phyloP scores from a whole-genome alignment of 2,329 filamentous ascomycete genomes.

The Penicillium oxalicum region DNA sequence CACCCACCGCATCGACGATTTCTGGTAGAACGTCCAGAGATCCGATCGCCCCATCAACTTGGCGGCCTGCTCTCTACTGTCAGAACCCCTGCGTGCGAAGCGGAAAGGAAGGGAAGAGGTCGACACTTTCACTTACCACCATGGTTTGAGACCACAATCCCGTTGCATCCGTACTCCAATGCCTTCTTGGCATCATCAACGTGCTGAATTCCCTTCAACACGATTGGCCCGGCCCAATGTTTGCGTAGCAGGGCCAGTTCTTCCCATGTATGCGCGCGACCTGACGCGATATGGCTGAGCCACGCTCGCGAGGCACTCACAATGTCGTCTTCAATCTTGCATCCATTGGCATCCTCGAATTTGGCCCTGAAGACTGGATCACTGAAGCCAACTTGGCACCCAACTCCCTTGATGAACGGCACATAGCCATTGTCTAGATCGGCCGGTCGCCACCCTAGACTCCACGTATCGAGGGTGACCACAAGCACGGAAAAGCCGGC shows the following conservation, averaged over 20 bases:
- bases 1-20: slow-evolving; percentile 55
- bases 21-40: slow-evolving; percentile 52
- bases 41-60: slow-evolving; percentile 48
- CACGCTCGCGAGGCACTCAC: slow-evolving; percentile 49
- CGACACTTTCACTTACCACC: slow-evolving; percentile 33
- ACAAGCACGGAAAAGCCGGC: slow-evolving; percentile 61
- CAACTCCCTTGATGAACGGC: slow-evolving; percentile 54
- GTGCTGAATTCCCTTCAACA: slow-evolving; percentile 55
- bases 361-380: slow-evolving; percentile 60
- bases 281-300: slow-evolving; percentile 49
- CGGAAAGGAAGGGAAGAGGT: background rate
- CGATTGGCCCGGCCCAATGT: slow-evolving; percentile 59
- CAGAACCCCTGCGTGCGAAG: background rate
- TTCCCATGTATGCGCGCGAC: slow-evolving; percentile 54
- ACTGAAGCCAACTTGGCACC: slow-evolving; percentile 57
- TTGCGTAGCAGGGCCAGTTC: slow-evolving; percentile 54
- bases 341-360: slow-evolving; percentile 48
- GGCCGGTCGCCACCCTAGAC: slow-evolving; percentile 59
- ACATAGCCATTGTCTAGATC: slow-evolving; percentile 56
- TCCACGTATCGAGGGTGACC: slow-evolving; percentile 67
- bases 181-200: slow-evolving; percentile 45
- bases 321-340: slow-evolving; percentile 44
- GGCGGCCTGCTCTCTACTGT: slow-evolving; percentile 30
- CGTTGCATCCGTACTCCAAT: slow-evolving; percentile 42
- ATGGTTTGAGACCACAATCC: slow-evolving; percentile 50